Evolutionary conservation across 768 basidiomycete species (phyloP), one percentile per base, ranked within the genome.

Genomic region (Clavulina sp.): DNA sequence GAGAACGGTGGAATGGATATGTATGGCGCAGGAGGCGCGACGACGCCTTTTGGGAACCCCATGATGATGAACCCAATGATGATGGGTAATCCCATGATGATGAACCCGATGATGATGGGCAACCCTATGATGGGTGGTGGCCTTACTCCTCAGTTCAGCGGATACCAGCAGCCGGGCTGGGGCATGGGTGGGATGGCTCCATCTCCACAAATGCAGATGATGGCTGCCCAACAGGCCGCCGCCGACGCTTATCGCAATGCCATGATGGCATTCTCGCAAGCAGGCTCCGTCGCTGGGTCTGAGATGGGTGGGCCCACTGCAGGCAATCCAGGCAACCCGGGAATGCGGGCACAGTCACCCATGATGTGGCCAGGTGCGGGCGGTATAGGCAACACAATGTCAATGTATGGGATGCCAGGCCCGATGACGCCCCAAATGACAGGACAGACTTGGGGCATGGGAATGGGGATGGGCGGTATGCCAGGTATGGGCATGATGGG

Each of bases 131-230:
- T 56, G 54, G 48, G 52, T 34, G 47, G 47, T 19, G 44, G 44
- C 5, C 38, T 55, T 40, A 52, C 71, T 68, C 43, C 43, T 46
- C 26, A 16, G 71, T 49, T 49, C 31, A 33, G 13, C 28, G 48
- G 48, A 7, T 53, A 33, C 33, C 32, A 38, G n/a, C 28, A 68
- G 65, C 38, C 70, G 63, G 53, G 66, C 68, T 19, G 60, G 56
- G 53, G 53, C 5, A 46, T 41, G 36, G 51, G 50, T 6, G 62
- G 64, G 62, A 70, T 72, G 66, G 62, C 69, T 0, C 54, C 68
- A 62, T 31, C 77, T 78, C 59, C 57, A 31, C 81, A 80, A 26
- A 84, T 84, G 54, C 84, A 85, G 58, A 76, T 87, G 77, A 81
- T 83, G 60, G 85, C 84, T 3, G 85, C 87, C 16, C 60, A 62